Percentiles rank a stretch among this genome's conserved stretches.
These are phyloP conservation scores for Cytospora leucostoma DNA, from an alignment of 2,329 filamentous ascomycete species.

Conservation along the genomic window DNA sequence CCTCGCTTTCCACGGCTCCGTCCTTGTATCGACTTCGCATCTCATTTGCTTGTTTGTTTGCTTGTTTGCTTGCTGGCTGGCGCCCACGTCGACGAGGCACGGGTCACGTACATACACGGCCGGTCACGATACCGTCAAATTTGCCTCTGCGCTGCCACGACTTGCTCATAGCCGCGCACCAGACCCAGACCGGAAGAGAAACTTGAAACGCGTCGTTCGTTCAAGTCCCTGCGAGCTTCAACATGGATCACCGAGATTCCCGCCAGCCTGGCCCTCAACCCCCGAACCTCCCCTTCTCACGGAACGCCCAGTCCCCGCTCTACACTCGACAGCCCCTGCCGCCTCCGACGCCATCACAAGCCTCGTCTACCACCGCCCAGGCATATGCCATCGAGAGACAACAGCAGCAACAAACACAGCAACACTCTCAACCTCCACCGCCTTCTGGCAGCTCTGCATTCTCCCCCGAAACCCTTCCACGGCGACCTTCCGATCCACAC, in stretches of 20 bases:
- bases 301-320: constrained; percentile 38
- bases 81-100: background rate
- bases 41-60: background rate
- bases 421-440: constrained; percentile 30
- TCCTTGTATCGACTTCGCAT: constrained; percentile 2
- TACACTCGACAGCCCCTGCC: constrained; percentile 37
- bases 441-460: constrained; percentile 34
- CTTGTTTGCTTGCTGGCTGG: constrained; percentile 14
- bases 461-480: constrained; percentile 35
- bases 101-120: background rate
- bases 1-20: constrained; percentile 3
- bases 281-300: constrained; percentile 38
- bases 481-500: constrained; percentile 47
- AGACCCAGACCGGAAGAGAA: background rate
- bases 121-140: background rate
- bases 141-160: constrained; percentile 3
- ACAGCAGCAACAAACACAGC: constrained; percentile 25
- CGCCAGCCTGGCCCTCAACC: constrained; percentile 36
- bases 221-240: constrained; percentile 3
- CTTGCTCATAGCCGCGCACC: background rate
- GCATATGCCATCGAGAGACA: constrained; percentile 25
- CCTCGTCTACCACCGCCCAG: constrained; percentile 27
- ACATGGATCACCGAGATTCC: constrained; percentile 34
- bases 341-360: constrained; percentile 27
- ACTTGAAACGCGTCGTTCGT: constrained; percentile 4